These are phyloP conservation scores for Penicillium polonicum DNA, from an alignment of 2,329 filamentous ascomycete genomes.

Conservation along the genomic window DNA sequence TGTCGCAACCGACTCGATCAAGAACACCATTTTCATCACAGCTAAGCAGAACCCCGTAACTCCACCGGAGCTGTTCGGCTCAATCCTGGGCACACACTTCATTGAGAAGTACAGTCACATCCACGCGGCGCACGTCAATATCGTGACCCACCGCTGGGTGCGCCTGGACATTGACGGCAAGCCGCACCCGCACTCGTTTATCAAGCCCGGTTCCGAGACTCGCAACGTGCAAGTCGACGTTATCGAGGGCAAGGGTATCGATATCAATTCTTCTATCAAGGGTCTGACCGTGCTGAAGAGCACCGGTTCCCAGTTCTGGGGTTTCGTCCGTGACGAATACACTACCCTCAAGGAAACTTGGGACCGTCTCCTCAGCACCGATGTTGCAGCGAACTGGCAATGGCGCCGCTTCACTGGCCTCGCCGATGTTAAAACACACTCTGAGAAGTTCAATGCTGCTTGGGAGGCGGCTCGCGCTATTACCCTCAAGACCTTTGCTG, in stretches of 20 bases:
- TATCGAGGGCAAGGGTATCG: constrained; percentile 66
- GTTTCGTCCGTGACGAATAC: constrained; percentile 89
- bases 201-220: constrained; percentile 84
- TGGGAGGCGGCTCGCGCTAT: constrained; percentile 76
- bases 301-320: constrained; percentile 93
- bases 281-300: constrained; percentile 90
- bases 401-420: constrained; percentile 73
- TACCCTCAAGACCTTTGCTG: constrained; percentile 88
- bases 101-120: constrained; percentile 86
- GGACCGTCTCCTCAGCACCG: constrained; percentile 93
- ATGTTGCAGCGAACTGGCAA: constrained; percentile 81
- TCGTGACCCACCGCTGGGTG: constrained; percentile 87
- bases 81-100: constrained; percentile 84
- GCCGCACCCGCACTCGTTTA: constrained; percentile 92
- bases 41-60: constrained; percentile 91
- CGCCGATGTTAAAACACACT: constrained; percentile 63
- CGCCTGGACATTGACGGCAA: constrained; percentile 83
- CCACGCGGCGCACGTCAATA: constrained; percentile 73
- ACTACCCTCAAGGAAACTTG: constrained; percentile 86
- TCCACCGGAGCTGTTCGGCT: constrained; percentile 88
- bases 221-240: constrained; percentile 75
- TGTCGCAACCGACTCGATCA: constrained; percentile 96
- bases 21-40: constrained; percentile 94
- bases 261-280: constrained; percentile 73
- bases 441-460: constrained; percentile 71